Percentiles rank a stretch among this genome's conserved stretches.
These are phyloP conservation scores for Ceratocystis destructans DNA, from an alignment of 2,329 filamentous ascomycete species.

Conservation along the genomic window DNA sequence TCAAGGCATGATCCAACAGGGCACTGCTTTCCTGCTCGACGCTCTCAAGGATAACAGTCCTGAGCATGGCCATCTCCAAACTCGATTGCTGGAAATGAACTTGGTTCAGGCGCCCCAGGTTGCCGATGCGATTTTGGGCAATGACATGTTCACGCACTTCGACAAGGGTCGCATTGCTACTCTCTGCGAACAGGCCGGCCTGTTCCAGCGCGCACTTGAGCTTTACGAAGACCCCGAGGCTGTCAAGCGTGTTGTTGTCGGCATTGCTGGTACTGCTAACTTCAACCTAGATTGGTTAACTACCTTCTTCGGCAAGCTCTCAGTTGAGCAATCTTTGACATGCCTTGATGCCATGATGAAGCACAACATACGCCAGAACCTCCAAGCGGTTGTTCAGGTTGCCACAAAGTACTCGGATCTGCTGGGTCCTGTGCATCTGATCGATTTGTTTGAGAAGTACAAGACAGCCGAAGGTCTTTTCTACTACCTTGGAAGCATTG, in stretches of 20 bases:
- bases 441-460: conserved; percentile 94
- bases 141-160: conserved; percentile 97
- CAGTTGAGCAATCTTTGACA: conserved; percentile 86
- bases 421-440: conserved; percentile 71
- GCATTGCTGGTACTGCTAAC: conserved; percentile 68
- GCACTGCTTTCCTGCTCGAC: conserved; percentile 94
- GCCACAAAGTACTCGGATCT: conserved; percentile 97
- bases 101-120: conserved; percentile 92
- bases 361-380: conserved; percentile 89
- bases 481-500: conserved; percentile 95
- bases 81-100: conserved; percentile 94
- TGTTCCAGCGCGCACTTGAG: conserved; percentile 77
- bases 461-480: conserved; percentile 93
- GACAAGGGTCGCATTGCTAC: conserved; percentile 80
- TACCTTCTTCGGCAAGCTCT: conserved; percentile 84
- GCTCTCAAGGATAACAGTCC: conserved; percentile 88
- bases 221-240: conserved; percentile 82
- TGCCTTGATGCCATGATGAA: conserved; percentile 95
- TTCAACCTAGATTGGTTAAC: conserved; percentile 85
- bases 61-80: conserved; percentile 87
- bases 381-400: conserved; percentile 87
- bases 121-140: conserved; percentile 91
- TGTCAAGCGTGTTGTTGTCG: conserved; percentile 80
- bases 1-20: conserved; percentile 94
- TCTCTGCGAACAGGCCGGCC: conserved; percentile 83